phyloP scores from a whole-genome alignment of 2,329 filamentous ascomycete genomes.

The Verruconis gallopava region DNA sequence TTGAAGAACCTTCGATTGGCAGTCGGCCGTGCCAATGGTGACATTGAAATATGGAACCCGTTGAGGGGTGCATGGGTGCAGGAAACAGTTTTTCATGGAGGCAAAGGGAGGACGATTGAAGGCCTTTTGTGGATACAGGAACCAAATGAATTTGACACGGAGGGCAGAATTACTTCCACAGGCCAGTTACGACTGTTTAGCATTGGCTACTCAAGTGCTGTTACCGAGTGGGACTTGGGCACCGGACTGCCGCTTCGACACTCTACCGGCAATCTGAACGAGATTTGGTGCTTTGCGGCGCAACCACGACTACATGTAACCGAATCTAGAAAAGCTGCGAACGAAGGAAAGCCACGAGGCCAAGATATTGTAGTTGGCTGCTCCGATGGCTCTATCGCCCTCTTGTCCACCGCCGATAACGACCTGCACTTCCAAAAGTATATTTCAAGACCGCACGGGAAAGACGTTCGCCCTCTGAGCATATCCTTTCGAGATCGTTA shows the following conservation, averaged over 20 bases:
- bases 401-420: conserved; percentile 75
- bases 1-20: conserved; percentile 60
- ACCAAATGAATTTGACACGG: conserved; percentile 42
- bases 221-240: conserved; percentile 90
- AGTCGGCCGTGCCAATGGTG: conserved; percentile 82
- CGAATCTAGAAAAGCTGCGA: conserved; percentile 11
- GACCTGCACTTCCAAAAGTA: conserved; percentile 70
- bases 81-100: conserved; percentile 73
- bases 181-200: conserved; percentile 73
- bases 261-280: conserved; percentile 83
- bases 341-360: conserved; percentile 17
- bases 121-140: conserved; percentile 75
- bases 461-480: conserved; percentile 80
- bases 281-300: conserved; percentile 91
- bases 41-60: conserved; percentile 97
- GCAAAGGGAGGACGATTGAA: conserved; percentile 76
- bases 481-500: conserved; percentile 79
- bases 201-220: conserved; percentile 80
- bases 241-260: conserved; percentile 66
- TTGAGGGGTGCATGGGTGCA: conserved; percentile 73
- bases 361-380: conserved; percentile 74
- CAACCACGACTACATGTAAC: conserved; percentile 50
- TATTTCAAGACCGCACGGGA: conserved; percentile 62
- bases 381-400: conserved; percentile 76
- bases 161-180: neutral